Base-by-base conservation (phyloP, 495 filamentous ascomycete genomes). In the Xylaria castorea region DNA sequence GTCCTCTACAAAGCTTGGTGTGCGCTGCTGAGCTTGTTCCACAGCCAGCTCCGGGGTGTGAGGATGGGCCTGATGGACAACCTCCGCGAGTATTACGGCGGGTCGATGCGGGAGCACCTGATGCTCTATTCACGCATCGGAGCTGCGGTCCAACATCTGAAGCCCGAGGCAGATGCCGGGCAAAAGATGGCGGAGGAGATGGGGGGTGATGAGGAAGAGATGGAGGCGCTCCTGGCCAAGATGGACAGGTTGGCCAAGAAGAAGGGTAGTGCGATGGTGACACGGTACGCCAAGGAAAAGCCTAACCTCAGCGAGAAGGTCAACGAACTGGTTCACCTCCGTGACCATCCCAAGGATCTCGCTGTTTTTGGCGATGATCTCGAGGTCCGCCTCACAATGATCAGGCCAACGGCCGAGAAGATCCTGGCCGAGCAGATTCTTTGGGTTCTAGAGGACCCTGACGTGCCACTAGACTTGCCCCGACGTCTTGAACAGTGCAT, bases 1-100 rank as follows among this genome's bases (percentile, higher is more conserved):
- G 14, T 20, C n/a, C 34, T 62, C 11, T 62, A 62, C 11, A 38
- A 62, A 14, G 60, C 60, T 20, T 62, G 36, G 60, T 62, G 60
- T 25, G 60, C 60, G 1, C n/a, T 62, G 36, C 36, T 62, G 60
- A 42, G n/a, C 60, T 25, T 62, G 36, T 22, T 38, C 34, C 7
- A 42, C 20, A 14, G 4, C 18, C 60, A 62, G 60, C 36, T 62
- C 1, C 16, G 9, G 3, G 60, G 60, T 5, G 8, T 38, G 32
- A 62, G n/a, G 36, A 7, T 42, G 34, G n/a, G 20, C n/a, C 60
- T 62, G 2, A 42, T 38, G 60, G 60, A 38, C 36, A 36, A 62
- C 60, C 60, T 62, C 32, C 1, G 58, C 20, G 44, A 51, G n/a
- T 51, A 51, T n/a, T 51, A 51, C n/a, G n/a, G n/a, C n/a, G 48